Evolutionary conservation across 345 rosid species (phyloP), one percentile per base, ranked within the genome.

Genomic region (Lenwebbia sp.): DNA sequence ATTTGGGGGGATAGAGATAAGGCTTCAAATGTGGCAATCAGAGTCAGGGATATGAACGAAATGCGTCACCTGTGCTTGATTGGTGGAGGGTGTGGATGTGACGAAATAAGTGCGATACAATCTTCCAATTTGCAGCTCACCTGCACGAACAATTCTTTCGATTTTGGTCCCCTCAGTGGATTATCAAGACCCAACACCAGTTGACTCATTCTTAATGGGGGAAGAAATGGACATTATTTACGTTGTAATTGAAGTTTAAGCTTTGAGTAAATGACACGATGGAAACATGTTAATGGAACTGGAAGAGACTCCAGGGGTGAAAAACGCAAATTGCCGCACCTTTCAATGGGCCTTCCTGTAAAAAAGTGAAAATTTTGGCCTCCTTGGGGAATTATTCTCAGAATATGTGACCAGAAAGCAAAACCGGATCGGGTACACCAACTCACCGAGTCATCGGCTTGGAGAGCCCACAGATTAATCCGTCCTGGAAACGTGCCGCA

Each of bases 261-360:
- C 41, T 28, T 30, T 55, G 7, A 14, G 5, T 2, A 62, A 0
- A 1, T 7, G 26, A 8, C n/a, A 1, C 23, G 13, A 33, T 1
- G 9, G 33, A 62, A 15, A 28, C 37, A 15, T 15, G 9, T 22
- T 0, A 15, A 40, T 19, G 75, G 40, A 54, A 7, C 11, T 9
- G 75, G 22, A 54, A 30, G 75, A 62, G 47, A 0, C 13, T 70
- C 22, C 78, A 13, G 30, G 78, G 78, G 44, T 4, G 23, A 65
- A 65, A 65, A 65, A 33, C 44, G 25, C 76, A 65, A 19, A 65
- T 3, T 14, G 44, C 1, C 44, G 47, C 47, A 10, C 76, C 12
- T 21, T 37, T 21, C 6, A 19, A 17, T 3, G 57, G 57, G 78
- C 13, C 13, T 37, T 19, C 26, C 78, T 2, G 10, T 33, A 19